A percentile compares a stretch with the other conserved stretches of the same genome.
These are phyloP conservation scores for Saccharomyces paradoxus DNA, from an alignment of 805 yeast species.

Conservation along the genomic window DNA sequence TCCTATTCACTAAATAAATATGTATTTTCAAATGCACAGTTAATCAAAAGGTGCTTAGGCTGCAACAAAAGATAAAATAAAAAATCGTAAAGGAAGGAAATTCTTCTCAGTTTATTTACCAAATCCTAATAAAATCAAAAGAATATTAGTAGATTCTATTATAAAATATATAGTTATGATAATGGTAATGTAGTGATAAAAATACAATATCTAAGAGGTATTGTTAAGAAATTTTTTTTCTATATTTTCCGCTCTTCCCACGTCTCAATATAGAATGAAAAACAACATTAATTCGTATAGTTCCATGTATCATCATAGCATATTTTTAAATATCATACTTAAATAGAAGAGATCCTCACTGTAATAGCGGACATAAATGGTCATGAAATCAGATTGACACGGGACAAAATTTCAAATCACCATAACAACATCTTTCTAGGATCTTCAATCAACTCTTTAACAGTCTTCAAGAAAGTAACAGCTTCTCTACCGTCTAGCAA, in stretches of 20 bases:
- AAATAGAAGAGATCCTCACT: neutral
- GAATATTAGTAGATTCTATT: neutral
- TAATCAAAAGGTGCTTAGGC: too few species aligned
- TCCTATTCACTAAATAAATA: neutral
- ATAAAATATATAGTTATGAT: neutral
- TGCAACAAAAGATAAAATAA: neutral
- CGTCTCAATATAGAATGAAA: neutral
- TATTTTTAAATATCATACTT: neutral
- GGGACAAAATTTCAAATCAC: constrained; percentile 13
- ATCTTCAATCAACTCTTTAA: constrained; percentile 95
- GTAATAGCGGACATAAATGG: neutral
- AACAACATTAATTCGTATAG: neutral
- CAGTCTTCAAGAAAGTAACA: constrained; percentile 89
- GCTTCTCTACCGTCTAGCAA: constrained; percentile 98
- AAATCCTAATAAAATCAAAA: neutral
- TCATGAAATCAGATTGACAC: neutral
- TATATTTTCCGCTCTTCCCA: too few species aligned
- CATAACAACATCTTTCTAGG: constrained; percentile 92
- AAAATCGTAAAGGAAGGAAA: neutral
- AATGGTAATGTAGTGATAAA: neutral
- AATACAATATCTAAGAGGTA: neutral
- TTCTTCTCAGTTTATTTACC: neutral
- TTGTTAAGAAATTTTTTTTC: too few species aligned
- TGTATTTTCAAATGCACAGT: too few species aligned
- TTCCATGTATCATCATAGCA: neutral